These are phyloP conservation scores for Tolypocladium guangdongense DNA, from an alignment of 2,329 filamentous ascomycete genomes.

Conservation along the genomic window DNA sequence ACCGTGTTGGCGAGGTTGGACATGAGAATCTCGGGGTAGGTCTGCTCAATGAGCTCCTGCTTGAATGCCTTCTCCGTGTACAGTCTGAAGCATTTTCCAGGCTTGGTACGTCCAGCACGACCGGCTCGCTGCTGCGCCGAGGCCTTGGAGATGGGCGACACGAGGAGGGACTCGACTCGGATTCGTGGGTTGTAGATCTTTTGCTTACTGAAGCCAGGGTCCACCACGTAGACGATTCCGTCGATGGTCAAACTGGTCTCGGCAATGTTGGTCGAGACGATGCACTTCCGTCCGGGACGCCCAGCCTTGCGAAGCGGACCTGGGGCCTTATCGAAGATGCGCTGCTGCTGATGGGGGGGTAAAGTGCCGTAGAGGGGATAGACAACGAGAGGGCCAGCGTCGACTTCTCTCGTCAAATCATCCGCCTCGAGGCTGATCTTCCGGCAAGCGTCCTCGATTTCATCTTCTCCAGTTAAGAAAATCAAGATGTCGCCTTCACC, in stretches of 20 bases:
- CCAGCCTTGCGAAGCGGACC: conserved; percentile 62
- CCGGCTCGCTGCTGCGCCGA: conserved; percentile 95
- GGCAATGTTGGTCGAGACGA: conserved; percentile 94
- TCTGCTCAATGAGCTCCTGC: conserved; percentile 95
- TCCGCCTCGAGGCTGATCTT: conserved; percentile 88
- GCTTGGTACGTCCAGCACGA: conserved; percentile 96
- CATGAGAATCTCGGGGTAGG: conserved; percentile 87
- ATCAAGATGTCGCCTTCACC: conserved; percentile 85
- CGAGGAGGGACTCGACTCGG: conserved; percentile 90
- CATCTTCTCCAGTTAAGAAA: conserved; percentile 95
- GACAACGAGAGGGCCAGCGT: conserved; percentile 78
- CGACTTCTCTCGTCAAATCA: conserved; percentile 82
- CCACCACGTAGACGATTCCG: conserved; percentile 98
- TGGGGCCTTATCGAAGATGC: conserved; percentile 87
- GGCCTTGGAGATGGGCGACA: conserved; percentile 95
- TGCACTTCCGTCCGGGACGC: conserved; percentile 81
- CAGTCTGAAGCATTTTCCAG: conserved; percentile 94
- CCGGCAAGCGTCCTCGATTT: conserved; percentile 91
- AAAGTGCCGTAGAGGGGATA: conserved; percentile 93
- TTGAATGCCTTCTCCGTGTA: conserved; percentile 96
- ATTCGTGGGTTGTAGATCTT: conserved; percentile 98
- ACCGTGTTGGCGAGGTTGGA: conserved; percentile 95
- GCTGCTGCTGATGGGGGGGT: conserved; percentile 85
- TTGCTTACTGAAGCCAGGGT: conserved; percentile 97
- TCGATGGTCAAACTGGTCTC: conserved; percentile 97